Evolutionary conservation across 2,329 filamentous ascomycete genomes (phyloP), one percentile per base, ranked within the genome.

Genomic region (Pseudopithomyces maydicus): DNA sequence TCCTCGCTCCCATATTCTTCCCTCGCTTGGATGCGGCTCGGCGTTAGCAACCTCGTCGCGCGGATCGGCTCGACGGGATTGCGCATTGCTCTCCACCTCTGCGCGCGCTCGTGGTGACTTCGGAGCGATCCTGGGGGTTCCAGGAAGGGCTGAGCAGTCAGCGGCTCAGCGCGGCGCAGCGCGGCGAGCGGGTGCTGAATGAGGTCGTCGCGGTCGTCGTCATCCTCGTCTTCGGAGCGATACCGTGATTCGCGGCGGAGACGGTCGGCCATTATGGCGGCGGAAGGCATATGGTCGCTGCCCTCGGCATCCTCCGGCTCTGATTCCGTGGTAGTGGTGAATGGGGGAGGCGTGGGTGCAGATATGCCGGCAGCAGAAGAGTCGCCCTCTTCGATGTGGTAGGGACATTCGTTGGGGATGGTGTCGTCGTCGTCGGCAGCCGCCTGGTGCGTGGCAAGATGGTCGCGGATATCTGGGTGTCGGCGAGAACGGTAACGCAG

Each of bases 241-340:
- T 72, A 76, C 33, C 73, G 72, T 33, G 68, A 73, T 41, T 79
- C 74, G 14, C 76, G 74, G 11, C 71, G 62, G 11, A 74, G 61
- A n/a, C 74, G 72, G 50, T 79, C 77, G 5, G 74, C 74, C 62
- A 78, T 72, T 4, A 74, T 70, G 6, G 73, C 73, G 33, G 74
- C 68, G 43, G 73, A 77, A 6, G 76, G 72, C 23, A 67, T 56
- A 43, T 77, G 75, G 51, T 77, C 73, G 46, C 74, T 75, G 12
- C 67, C 69, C 10, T 70, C 70, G 14, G 71, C 69, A 7, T 74
- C 70, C 17, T 73, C 69, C 12, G 67, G 67, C 20, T 72, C 72
- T 46, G 65, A 74, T 20, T 74, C 74, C 19, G 72, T 74, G 12
- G 74, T 77, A 26, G 79, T 72, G 12, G 71, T 76, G 57, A 79